phyloP scores from a whole-genome alignment of 2,329 filamentous ascomycete genomes.

The Fusarium sp. region DNA sequence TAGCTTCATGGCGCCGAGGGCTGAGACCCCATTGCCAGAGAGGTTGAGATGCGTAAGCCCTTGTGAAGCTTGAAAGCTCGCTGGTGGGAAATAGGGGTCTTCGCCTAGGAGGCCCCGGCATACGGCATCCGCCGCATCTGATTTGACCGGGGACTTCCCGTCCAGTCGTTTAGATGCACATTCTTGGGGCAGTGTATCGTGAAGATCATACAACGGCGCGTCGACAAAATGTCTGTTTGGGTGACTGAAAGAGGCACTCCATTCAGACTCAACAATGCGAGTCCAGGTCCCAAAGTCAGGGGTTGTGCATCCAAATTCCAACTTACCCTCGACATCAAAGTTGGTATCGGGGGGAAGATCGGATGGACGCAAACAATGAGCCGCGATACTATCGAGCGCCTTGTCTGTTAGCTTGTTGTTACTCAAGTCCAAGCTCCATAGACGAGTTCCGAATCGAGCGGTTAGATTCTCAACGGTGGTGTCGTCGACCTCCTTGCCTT shows the following conservation, averaged over 20 bases:
- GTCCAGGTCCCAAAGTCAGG: slow-evolving; percentile 52
- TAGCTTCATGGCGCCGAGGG: slow-evolving; percentile 52
- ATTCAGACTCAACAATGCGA: slow-evolving; percentile 57
- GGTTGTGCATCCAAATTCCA: slow-evolving; percentile 46
- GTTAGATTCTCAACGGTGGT: slow-evolving; percentile 40
- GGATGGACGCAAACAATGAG: slow-evolving; percentile 45
- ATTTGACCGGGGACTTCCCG: slow-evolving; percentile 32
- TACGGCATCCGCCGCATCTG: slow-evolving; percentile 43
- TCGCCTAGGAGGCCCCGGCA: slow-evolving; percentile 37
- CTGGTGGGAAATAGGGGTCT: slow-evolving; percentile 26
- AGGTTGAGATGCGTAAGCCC: slow-evolving; percentile 64
- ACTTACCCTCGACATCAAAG: slow-evolving; percentile 56
- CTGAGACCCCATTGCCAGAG: slow-evolving; percentile 58
- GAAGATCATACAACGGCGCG: slow-evolving; percentile 49
- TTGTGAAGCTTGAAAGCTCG: slow-evolving; percentile 29
- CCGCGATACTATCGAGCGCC: slow-evolving; percentile 44
- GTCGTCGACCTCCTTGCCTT: slow-evolving; percentile 57
- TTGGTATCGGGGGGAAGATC: slow-evolving; percentile 49
- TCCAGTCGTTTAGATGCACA: slow-evolving; percentile 45
- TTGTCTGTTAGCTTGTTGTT: slow-evolving; percentile 61
- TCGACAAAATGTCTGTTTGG: slow-evolving; percentile 59
- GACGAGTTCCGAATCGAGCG: slow-evolving; percentile 47
- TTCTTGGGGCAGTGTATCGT: slow-evolving; percentile 30
- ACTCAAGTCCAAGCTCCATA: slow-evolving; percentile 67
- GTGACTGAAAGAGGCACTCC: slow-evolving; percentile 55